Evolutionary conservation across 2,329 filamentous ascomycete genomes (phyloP), one percentile per base, ranked within the genome.

Genomic region (Huntiella decipiens): DNA sequence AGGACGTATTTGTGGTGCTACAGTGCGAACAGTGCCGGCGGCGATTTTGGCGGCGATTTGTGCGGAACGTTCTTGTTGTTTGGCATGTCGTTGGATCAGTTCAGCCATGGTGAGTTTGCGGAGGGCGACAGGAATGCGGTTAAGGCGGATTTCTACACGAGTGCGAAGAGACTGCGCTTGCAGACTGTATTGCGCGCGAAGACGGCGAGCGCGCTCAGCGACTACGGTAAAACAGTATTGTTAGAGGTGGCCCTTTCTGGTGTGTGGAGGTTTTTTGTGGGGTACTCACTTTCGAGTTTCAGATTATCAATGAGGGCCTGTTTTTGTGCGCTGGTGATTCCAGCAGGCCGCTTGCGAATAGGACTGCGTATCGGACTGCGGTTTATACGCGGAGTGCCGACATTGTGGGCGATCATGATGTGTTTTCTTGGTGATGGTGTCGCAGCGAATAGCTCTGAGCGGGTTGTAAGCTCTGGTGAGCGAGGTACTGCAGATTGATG

Each of bases 141-240:
- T 94, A 60, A 96, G 73, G 62, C 91, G 82, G 64, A 93, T 82
- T 61, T 95, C 87, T 44, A 98, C 79, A 51, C 88, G 79, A 50
- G 85, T 79, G 51, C 82, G 75, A 35, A 96, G 71, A 51, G 82
- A 82, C 60, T 88, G 82, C 16, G 86, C 82, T 61, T 94, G 87
- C 7, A 92, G 71, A 49, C 81, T 79, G 64, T 92, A 94, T 59
- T 93, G 86, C 5, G 87, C 81, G 55, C 87, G 77, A 51, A 96
- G 68, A 60, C 88, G 86, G 54, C 88, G 76, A 51, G 84, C 83
- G 58, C 87, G 77, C 63, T 92, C 82, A 13, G 83, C 86, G 53
- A 94, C 86, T 94, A 16, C 35, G 6, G 16, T 13, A 19, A 13
- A 19, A 40, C 6, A 15, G 22, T 7, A 3, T 28, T 28, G 22